Base-by-base conservation (phyloP, 139 green algal genomes). In the Chlorokybus atmophyticus region DNA sequence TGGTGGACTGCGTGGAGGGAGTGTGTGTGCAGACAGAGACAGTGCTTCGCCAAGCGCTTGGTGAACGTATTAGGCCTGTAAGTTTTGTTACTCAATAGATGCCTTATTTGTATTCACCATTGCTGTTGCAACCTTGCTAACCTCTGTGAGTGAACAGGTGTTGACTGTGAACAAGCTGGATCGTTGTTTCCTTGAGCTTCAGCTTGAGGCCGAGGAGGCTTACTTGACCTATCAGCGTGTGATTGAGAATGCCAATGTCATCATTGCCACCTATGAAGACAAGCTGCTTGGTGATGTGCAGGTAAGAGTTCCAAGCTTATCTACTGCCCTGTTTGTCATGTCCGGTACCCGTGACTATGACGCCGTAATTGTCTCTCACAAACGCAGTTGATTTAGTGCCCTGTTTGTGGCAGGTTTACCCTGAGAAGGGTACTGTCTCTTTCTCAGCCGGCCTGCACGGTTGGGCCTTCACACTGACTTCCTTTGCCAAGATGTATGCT, bases 11-110 rank as follows among this genome's bases (percentile, higher is more conserved):
- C 81, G 84, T 99, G 32, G 92, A 99, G 83, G 92, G 92, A 27
- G 92, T 99, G 54, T 99, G 91, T 73, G 92, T 99, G 73, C 92
- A 99, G 83, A 99, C 92, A 2, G 92, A 99, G 85, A 98, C 92
- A 2, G 92, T 99, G 77, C 81, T 99, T 53, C 83, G 92, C 64
- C 92, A 96, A 79, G 83, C 51, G 32, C 62, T 79, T 3, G 85
- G 78, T 56, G 89, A 97, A 85, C 88, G 89, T 75, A 98, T 98
- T 71, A 80, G 82, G 61, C 90, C 90, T 27, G 90, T n/a, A n/a
- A n/a, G n/a, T n/a, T n/a, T n/a, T n/a, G n/a, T n/a, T n/a, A n/a
- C n/a, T n/a, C n/a, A n/a, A n/a, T n/a, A n/a, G n/a, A n/a, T n/a
- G n/a, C n/a, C n/a, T n/a, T n/a, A n/a, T n/a, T n/a, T n/a, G n/a